phyloP scores from a whole-genome alignment of 2,329 filamentous ascomycete species.

The Apiospora arundinis region DNA sequence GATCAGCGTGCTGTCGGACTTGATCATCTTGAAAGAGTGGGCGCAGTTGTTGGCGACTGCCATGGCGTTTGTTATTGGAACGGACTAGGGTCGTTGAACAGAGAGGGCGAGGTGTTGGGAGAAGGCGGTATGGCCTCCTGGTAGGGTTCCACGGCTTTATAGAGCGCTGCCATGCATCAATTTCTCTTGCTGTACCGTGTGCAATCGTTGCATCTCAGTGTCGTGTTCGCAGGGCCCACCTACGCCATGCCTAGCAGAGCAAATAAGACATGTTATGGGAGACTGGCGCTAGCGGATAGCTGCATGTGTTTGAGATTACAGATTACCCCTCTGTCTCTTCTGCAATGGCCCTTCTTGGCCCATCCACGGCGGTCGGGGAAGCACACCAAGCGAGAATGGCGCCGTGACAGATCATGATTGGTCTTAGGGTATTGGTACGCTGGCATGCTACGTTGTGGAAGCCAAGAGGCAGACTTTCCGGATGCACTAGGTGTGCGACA shows the following conservation, averaged over 20 bases:
- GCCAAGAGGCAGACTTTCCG: not conserved
- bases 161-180: not conserved
- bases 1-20: slow-evolving; percentile 69
- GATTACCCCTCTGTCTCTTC: not conserved
- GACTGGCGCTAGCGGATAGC: not conserved
- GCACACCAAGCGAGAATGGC: not conserved
- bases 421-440: not conserved
- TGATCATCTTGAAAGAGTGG: slow-evolving; percentile 70
- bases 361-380: not conserved
- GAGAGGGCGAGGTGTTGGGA: not conserved
- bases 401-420: not conserved
- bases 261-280: not conserved
- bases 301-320: not conserved
- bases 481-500: not conserved
- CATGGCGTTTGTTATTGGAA: slow-evolving; percentile 44
- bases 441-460: no score
- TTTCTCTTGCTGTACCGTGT: not conserved
- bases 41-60: slow-evolving; percentile 63
- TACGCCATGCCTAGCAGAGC: not conserved
- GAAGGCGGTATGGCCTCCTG: not conserved
- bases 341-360: not conserved
- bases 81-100: not conserved
- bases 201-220: not conserved
- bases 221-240: not conserved
- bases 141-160: not conserved